These are phyloP conservation scores for Mycena chlorophos DNA, from an alignment of 768 basidiomycete species.

Conservation along the genomic window DNA sequence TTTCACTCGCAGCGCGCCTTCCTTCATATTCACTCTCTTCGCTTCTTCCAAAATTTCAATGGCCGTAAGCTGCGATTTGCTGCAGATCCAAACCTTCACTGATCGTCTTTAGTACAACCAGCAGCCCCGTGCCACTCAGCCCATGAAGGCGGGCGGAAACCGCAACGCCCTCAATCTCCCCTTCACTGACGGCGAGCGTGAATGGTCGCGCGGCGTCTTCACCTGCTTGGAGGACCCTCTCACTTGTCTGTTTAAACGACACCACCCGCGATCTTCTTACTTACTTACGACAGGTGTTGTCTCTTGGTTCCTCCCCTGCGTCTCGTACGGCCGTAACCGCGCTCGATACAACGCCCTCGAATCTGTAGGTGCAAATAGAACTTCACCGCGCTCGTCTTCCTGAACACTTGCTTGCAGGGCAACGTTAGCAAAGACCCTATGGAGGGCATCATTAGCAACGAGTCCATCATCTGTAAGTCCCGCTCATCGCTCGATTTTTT, in stretches of 20 bases:
- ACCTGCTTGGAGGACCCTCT: slow-evolving; percentile 20
- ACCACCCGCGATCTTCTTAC: background rate
- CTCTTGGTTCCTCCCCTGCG: slow-evolving; percentile 24
- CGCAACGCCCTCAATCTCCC: slow-evolving; percentile 21
- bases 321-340: slow-evolving; percentile 21
- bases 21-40: background rate
- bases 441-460: slow-evolving; percentile 21
- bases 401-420: slow-evolving; percentile 5
- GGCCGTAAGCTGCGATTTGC: slow-evolving; percentile 11
- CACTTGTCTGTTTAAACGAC: slow-evolving; percentile 6
- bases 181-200: slow-evolving; percentile 18
- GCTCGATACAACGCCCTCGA: slow-evolving; percentile 22
- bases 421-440: slow-evolving; percentile 22
- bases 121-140: slow-evolving; percentile 20
- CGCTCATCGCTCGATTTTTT: background rate
- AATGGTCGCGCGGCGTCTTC: slow-evolving; percentile 21
- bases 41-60: slow-evolving; percentile 13
- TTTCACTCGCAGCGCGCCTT: slow-evolving; percentile 13
- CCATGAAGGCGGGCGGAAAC: slow-evolving; percentile 19
- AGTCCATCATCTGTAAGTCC: slow-evolving; percentile 17
- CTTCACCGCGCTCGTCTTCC: background rate
- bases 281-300: slow-evolving; percentile 12
- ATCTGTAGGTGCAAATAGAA: background rate
- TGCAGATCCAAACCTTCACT: background rate
- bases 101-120: slow-evolving; percentile 16